Evolutionary conservation across 495 filamentous ascomycete species (phyloP).

Genomic region (Collariella sp.): DNA sequence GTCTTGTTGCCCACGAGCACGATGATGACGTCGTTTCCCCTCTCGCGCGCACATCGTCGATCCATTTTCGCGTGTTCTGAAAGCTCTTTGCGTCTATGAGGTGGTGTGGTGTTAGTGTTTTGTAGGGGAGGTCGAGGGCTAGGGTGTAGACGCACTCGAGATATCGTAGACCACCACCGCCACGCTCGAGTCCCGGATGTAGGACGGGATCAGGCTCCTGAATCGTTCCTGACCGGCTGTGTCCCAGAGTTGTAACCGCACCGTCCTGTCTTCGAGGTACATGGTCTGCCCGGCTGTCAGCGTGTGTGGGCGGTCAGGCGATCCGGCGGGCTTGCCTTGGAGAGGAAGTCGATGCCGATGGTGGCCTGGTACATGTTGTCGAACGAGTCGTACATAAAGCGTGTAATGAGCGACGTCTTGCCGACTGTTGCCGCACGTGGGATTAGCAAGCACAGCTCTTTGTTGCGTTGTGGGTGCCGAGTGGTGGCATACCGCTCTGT

Average conservation of each 20-base stretch:
- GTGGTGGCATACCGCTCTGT: slow-evolving; percentile 72
- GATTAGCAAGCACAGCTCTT: slow-evolving; percentile 14
- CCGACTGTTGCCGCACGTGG: slow-evolving; percentile 56
- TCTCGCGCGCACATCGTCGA: slow-evolving; percentile 96
- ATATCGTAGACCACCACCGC: slow-evolving; percentile 99
- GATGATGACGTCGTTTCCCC: slow-evolving; percentile 97
- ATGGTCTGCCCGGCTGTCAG: slow-evolving; percentile 61
- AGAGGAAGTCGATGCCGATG: slow-evolving; percentile 98
- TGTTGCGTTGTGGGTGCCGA: not conserved
- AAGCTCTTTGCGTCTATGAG: slow-evolving; percentile 74
- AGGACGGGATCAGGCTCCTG: slow-evolving; percentile 90
- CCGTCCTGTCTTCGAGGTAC: slow-evolving; percentile 98
- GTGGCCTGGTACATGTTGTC: slow-evolving; percentile 99
- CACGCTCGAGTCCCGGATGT: slow-evolving; percentile 94
- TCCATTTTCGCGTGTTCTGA: slow-evolving; percentile 97
- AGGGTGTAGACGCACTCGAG: slow-evolving; percentile 50
- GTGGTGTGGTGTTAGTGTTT: slow-evolving; percentile 11
- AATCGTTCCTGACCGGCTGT: slow-evolving; percentile 97
- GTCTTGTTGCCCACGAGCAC: slow-evolving; percentile 99
- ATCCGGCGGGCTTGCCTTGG: slow-evolving; percentile 58
- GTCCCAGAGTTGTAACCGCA: slow-evolving; percentile 96
- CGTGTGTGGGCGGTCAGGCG: slow-evolving; percentile 5
- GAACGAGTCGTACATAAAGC: slow-evolving; percentile 99
- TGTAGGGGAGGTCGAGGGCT: not conserved
- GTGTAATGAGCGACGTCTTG: slow-evolving; percentile 96